Evolutionary conservation across 2,329 filamentous ascomycete genomes (phyloP).

Genomic region (Cryphonectria japonica): DNA sequence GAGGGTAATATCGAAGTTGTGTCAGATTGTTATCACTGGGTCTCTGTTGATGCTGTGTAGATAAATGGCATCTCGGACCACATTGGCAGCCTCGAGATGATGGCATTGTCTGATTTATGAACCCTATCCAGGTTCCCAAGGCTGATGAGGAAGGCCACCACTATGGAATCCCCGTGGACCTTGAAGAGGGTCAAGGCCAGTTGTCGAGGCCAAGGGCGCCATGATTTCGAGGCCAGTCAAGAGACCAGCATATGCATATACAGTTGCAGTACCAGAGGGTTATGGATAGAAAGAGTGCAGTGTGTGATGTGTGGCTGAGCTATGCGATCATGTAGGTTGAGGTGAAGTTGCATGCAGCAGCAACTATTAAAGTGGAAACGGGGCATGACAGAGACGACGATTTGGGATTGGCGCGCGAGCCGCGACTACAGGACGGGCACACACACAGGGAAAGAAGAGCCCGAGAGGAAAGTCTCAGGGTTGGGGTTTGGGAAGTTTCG

Average conservation of each 20-base stretch:
- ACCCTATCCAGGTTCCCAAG: conserved; percentile 19
- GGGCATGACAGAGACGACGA: background rate
- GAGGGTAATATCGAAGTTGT: background rate
- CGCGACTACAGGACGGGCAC: background rate
- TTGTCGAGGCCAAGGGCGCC: conserved; percentile 18
- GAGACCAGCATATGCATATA: conserved; percentile 15
- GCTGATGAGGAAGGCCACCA: conserved; percentile 16
- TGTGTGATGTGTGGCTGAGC: conserved; percentile 4
- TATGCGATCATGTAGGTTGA: background rate
- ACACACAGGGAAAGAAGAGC: background rate
- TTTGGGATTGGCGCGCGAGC: background rate
- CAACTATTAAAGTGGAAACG: background rate
- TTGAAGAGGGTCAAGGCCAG: conserved; percentile 21
- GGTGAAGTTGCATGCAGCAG: background rate
- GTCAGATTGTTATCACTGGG: conserved; percentile 10
- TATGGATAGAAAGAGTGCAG: background rate
- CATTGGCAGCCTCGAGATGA: conserved; percentile 24
- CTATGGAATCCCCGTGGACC: conserved; percentile 11
- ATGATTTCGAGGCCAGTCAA: conserved; percentile 11
- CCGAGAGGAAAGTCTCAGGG: background rate
- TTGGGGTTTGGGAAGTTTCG: conserved; percentile 1
- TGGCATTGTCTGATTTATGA: conserved; percentile 29
- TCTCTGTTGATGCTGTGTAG: conserved; percentile 1
- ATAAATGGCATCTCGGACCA: background rate
- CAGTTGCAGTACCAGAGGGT: background rate